Conservation (phyloP, 2,329 filamentous ascomycete genomes). For the Helotiales sp. region DNA sequence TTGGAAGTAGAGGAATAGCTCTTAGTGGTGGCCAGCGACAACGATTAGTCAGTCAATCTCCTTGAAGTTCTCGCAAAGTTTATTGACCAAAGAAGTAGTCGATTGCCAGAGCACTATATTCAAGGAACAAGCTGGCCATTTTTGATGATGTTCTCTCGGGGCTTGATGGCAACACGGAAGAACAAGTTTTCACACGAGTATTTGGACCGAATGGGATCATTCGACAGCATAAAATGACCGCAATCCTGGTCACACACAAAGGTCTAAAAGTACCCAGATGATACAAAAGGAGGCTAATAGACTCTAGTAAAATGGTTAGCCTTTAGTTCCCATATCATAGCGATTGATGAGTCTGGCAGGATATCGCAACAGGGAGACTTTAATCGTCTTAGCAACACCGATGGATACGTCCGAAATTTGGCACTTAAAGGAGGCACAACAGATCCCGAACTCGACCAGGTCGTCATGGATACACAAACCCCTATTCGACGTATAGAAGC, state of each 20-base stretch:
- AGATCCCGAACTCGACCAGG: background rate
- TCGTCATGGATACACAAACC: background rate
- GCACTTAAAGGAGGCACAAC: background rate
- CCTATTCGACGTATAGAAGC: background rate
- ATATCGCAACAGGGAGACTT: constrained; percentile 43
- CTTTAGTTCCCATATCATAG: constrained; percentile 39
- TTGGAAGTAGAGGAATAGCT: constrained; percentile 40
- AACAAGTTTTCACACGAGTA: constrained; percentile 29
- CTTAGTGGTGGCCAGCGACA: constrained; percentile 39
- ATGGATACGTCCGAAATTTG: constrained; percentile 31
- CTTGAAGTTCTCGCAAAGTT: background rate
- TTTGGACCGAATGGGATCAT: constrained; percentile 30
- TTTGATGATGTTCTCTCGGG: constrained; percentile 41
- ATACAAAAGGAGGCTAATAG: background rate
- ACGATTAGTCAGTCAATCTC: constrained; percentile 21
- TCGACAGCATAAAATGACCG: constrained; percentile 41
- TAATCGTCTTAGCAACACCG: no score
- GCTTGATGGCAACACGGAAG: constrained; percentile 37
- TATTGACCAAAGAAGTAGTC: constrained; percentile 40
- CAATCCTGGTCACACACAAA: constrained; percentile 45
- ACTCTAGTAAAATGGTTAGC: constrained; percentile 11
- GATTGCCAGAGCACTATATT: constrained; percentile 60
- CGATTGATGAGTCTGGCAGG: constrained; percentile 39
- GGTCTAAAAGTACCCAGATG: background rate
- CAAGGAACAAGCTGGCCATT: constrained; percentile 33